Base-by-base conservation (phyloP, 1,139 yeast genomes). In the Kodamaea derodonti region DNA sequence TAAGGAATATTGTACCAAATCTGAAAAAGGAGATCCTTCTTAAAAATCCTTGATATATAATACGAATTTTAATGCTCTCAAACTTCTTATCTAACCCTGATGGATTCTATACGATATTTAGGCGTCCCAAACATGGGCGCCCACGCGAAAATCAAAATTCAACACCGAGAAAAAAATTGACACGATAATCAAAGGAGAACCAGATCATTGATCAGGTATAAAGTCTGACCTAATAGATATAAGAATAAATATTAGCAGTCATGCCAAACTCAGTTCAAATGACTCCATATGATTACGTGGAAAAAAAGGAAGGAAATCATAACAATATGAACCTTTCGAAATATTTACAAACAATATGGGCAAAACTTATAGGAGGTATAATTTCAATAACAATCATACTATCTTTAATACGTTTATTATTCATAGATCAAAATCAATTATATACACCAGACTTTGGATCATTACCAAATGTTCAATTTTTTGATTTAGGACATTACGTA, bases 401-500 rank as follows among this genome's bases (percentile, higher is more conserved):
- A 38, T 34, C 38, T 8, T 14, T 38, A n/a, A 15, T 34, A 11
- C 25, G 36, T 13, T 10, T 30, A n/a, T 29, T 23, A n/a, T 14
- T 30, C 5, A 14, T 18, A 12, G 20, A 13, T 13, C 27, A 10
- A 13, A 2, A 32, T 4, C 28, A 31, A 11, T 13, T 34, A 12
- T 45, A 46, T 30, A 30, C 42, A 3, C 63, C 64, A 12, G 45
- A 51, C 34, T 56, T 59, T 37, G 22, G 36, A 16, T 30, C 39
- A 14, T 41, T 49, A 13, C 42, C 49, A 2, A 50, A 49, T 14
- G 69, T 70, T 3, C 55, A 58, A 32, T 75, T 54, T 47, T 72
- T 62, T 42, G 81, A 76, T 46, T 60, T 76, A 42, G 63, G 48
- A 4, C 58, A 73, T 40, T 69, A 60, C 41, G 51, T 43, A 25